A percentile compares a stretch with the other conserved stretches of the same genome.
Evolutionary conservation across 441 rosid species (phyloP).

Genomic region (Iberis amara): DNA sequence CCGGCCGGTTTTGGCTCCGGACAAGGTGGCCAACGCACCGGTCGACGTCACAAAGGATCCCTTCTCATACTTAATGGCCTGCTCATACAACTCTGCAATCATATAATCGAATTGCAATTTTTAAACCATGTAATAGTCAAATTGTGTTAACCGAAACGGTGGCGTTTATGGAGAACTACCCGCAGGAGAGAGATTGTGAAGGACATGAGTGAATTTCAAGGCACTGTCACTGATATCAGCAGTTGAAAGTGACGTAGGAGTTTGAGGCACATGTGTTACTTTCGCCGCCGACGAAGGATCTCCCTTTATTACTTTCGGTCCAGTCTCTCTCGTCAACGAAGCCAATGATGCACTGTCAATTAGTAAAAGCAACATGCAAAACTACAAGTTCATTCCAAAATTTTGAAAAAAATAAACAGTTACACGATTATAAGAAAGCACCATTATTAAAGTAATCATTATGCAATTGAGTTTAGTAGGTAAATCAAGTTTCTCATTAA

Average conservation of each 20-base stretch:
- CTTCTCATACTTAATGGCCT: slow-evolving; percentile 72
- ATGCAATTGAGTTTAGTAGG: too few species aligned
- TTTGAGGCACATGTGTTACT: slow-evolving; percentile 36
- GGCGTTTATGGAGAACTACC: slow-evolving; percentile 35
- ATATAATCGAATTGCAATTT: not conserved
- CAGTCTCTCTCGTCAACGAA: slow-evolving; percentile 77
- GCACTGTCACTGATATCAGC: slow-evolving; percentile 70
- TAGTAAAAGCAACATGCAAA: too few species aligned
- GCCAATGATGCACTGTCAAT: slow-evolving; percentile 82
- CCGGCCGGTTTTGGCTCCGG: slow-evolving; percentile 90
- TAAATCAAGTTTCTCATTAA: too few species aligned
- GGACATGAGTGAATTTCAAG: slow-evolving; percentile 87
- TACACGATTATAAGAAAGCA: too few species aligned
- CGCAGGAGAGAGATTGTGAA: slow-evolving; percentile 90
- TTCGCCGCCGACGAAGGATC: slow-evolving; percentile 63
- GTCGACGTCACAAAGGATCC: slow-evolving; percentile 76
- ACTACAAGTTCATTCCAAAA: too few species aligned
- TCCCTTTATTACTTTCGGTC: slow-evolving; percentile 76
- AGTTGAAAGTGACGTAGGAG: slow-evolving; percentile 39
- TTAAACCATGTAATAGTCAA: not conserved
- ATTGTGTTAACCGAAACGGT: not conserved
- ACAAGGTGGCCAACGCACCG: slow-evolving; percentile 83
- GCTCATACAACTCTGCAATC: slow-evolving; percentile 71
- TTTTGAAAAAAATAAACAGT: too few species aligned
- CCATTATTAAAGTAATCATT: too few species aligned